Evolutionary conservation across 371 early-diverging fungal species (phyloP).

Genomic region (Mucor irregularis): DNA sequence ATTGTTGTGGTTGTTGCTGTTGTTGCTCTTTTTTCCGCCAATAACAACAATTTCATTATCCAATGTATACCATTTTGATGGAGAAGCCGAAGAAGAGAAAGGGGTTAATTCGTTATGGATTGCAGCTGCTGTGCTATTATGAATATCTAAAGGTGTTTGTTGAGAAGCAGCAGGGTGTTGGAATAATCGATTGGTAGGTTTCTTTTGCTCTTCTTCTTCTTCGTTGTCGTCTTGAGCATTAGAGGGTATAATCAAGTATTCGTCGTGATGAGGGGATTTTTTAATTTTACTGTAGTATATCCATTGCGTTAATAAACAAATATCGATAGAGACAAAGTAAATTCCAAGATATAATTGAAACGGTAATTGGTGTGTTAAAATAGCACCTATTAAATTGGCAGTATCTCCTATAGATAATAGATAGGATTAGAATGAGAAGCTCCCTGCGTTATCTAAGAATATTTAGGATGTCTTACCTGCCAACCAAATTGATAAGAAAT

Average conservation of each 20-base stretch:
- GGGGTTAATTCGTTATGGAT: conserved; percentile 32
- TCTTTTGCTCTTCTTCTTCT: conserved; percentile 1
- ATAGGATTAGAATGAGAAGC: background rate
- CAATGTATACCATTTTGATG: conserved; percentile 50
- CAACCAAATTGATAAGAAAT: conserved; percentile 68
- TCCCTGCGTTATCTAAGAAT: background rate
- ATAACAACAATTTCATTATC: background rate
- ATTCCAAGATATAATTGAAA: conserved; percentile 65
- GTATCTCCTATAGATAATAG: conserved; percentile 55
- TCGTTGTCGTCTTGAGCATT: background rate
- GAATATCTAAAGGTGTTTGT: conserved; percentile 35
- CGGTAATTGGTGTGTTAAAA: conserved; percentile 72
- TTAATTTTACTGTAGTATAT: conserved; percentile 36
- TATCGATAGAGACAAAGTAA: conserved; percentile 49
- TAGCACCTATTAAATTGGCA: conserved; percentile 67
- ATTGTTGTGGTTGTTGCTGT: background rate
- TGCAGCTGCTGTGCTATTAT: background rate
- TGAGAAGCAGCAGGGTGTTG: conserved; percentile 47
- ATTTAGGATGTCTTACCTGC: conserved; percentile 52
- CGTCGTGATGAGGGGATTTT: background rate
- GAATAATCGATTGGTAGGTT: conserved; percentile 17
- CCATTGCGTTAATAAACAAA: conserved; percentile 39
- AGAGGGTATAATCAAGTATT: conserved; percentile 26
- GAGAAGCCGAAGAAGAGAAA: conserved; percentile 48
- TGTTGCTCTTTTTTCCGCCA: background rate